Conservation (phyloP, 2,329 filamentous ascomycete species). For the Ceratocystis lukuohia region DNA sequence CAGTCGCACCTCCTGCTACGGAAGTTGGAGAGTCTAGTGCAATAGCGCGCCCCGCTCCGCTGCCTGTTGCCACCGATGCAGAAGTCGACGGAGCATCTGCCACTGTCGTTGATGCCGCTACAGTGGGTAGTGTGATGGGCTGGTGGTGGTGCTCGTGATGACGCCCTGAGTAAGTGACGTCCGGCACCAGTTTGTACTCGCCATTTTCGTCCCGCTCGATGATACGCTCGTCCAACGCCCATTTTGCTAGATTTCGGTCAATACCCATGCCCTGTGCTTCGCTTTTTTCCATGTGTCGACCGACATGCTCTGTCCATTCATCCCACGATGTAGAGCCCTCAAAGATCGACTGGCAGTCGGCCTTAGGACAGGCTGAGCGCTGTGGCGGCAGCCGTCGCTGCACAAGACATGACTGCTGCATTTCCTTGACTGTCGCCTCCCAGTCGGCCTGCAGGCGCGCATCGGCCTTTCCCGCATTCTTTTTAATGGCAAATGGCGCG, state of each 20-base stretch:
- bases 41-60: neutral
- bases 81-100: neutral
- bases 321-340: constrained; percentile 68
- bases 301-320: constrained; percentile 83
- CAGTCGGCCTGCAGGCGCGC: constrained; percentile 47
- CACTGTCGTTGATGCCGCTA: neutral
- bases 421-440: constrained; percentile 52
- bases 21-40: constrained; percentile 10
- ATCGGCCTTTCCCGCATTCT: constrained; percentile 43
- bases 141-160: constrained; percentile 19
- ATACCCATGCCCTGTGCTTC: constrained; percentile 45
- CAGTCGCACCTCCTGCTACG: neutral
- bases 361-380: constrained; percentile 54
- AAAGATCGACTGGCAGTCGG: constrained; percentile 59
- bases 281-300: constrained; percentile 71
- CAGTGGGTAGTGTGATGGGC: constrained; percentile 12
- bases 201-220: constrained; percentile 45
- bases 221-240: constrained; percentile 51
- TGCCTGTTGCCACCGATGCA: neutral
- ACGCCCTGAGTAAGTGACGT: constrained; percentile 17
- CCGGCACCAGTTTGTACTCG: constrained; percentile 37
- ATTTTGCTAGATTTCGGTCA: constrained; percentile 44
- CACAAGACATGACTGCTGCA: constrained; percentile 62
- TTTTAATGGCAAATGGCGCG: constrained; percentile 51
- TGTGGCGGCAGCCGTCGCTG: constrained; percentile 56